Base-by-base conservation (phyloP, 441 rosid species). In the Cnidoscolus chayamansa region DNA sequence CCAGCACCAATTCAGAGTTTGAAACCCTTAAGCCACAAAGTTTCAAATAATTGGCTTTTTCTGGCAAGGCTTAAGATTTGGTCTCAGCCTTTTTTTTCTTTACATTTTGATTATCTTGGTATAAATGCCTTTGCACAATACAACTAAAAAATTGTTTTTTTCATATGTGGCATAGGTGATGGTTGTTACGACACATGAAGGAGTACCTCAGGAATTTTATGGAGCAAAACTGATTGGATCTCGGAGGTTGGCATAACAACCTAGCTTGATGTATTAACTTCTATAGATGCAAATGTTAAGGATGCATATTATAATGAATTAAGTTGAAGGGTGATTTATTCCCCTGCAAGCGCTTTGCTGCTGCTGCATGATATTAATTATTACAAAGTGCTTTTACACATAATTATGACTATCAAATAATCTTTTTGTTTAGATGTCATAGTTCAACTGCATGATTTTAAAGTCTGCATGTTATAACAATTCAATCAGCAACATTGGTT, bases 131-230 rank as follows among this genome's bases (percentile, higher is more conserved):
- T 57, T 32, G 54, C 59, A 43, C 57, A 7, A 48, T 64, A 74
- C 70, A 56, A 56, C 64, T 79, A 69, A 84, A 30, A 17, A 32
- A 17, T 56, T 47, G 37, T 40, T 75, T 15, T 66, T 48, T 32
- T 71, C 58, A 60, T 71, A 65, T 32, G 17, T 74, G 53, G 48
- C 45, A 61, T 75, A 94, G 99, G 99, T 92, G 74, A 83, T 94
- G 85, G 97, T 94, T 10, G 96, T 94, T 70, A 94, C 99, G 5
- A 94, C 99, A 70, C 98, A 94, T 70, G 97, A 94, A 86, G 99
- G 99, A 79, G 99, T 94, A 49, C 98, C 99, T 0, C 79, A 84
- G 60, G 98, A 94, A 82, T 94, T 94, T 72, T 88, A 94, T 77
- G 99, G 99, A 76, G 98, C 99, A 50, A 92, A 87, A 80, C 79